A percentile compares a stretch with the other conserved stretches of the same genome.
Conservation (phyloP, 1,284 basidiomycete species). For the Leccinum solheimii region DNA sequence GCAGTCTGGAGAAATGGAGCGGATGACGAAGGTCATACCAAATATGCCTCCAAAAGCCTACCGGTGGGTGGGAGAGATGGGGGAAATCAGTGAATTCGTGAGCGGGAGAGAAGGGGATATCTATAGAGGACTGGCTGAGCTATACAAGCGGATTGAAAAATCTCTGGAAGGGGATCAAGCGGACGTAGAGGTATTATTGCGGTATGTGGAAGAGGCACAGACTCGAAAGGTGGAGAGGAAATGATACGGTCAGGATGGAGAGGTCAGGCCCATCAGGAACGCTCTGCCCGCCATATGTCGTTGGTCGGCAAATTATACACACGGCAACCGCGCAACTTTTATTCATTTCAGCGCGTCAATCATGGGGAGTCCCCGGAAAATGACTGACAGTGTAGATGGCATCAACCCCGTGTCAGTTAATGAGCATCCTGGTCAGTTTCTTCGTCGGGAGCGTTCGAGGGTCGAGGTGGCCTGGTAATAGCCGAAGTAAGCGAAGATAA, state of each 20-base stretch:
- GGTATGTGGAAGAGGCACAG: constrained; percentile 49
- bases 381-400: constrained; percentile 5
- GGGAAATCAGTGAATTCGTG: constrained; percentile 58
- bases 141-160: constrained; percentile 46
- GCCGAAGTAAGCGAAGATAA: constrained; percentile 17
- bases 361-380: constrained; percentile 10
- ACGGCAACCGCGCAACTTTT: constrained; percentile 20
- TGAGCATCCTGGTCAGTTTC: neutral
- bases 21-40: constrained; percentile 42
- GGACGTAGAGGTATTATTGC: constrained; percentile 41
- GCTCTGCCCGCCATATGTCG: constrained; percentile 10
- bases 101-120: constrained; percentile 46
- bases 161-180: constrained; percentile 39
- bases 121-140: constrained; percentile 48
- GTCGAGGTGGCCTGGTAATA: constrained; percentile 1
- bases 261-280: constrained; percentile 5
- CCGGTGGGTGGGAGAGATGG: constrained; percentile 61
- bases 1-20: constrained; percentile 45
- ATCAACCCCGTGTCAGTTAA: constrained; percentile 5
- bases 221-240: constrained; percentile 7
- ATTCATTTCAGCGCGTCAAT: constrained; percentile 31
- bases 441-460: neutral
- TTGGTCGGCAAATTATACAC: constrained; percentile 17
- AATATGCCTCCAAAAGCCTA: constrained; percentile 60
- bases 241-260: neutral